Percentiles rank a stretch among this genome's conserved stretches.
phyloP scores from a whole-genome alignment of 257 asterid genomes.

The Forsythia suspensa region DNA sequence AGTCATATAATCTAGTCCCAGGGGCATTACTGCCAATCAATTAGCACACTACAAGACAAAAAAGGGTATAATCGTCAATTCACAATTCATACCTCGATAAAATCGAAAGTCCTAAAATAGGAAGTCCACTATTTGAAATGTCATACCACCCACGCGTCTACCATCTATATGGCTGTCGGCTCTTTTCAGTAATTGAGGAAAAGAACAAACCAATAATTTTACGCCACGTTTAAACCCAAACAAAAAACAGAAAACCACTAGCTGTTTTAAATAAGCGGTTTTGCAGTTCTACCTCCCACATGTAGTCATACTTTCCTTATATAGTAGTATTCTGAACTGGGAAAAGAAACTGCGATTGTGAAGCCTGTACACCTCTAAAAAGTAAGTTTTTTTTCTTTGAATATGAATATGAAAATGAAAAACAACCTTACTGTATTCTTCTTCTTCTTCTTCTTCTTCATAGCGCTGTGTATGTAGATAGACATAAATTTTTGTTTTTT shows the following conservation, averaged over 20 bases:
- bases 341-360: neutral
- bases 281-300: neutral
- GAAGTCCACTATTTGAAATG: neutral
- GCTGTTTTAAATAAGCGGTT: neutral
- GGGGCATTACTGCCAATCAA: neutral
- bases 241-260: neutral
- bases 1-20: neutral
- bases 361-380: neutral
- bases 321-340: neutral
- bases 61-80: neutral
- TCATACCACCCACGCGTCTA: neutral
- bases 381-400: too few species aligned
- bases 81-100: neutral
- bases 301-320: neutral
- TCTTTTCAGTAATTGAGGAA: neutral
- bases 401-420: too few species aligned
- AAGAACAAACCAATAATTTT: neutral
- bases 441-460: neutral
- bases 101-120: neutral
- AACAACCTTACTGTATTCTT: too few species aligned
- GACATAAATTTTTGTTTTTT: neutral
- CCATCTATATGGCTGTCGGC: constrained; percentile 2
- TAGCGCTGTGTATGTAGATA: neutral
- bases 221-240: neutral
- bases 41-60: neutral